A percentile compares a stretch with the other conserved stretches of the same genome.
Conservation (phyloP, 805 yeast genomes). For the Wickerhamiella nectarea region DNA sequence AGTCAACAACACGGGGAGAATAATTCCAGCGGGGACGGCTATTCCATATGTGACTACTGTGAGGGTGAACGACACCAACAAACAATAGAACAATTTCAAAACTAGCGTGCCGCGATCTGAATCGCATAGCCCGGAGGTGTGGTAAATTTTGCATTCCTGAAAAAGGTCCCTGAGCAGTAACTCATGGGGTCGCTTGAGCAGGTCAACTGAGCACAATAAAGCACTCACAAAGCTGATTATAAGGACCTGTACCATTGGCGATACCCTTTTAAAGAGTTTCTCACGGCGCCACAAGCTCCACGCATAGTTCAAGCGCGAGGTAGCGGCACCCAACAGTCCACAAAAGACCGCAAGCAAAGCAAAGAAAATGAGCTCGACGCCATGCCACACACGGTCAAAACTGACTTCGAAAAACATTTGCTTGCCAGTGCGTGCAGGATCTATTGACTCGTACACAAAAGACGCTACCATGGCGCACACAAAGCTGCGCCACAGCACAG, state of each 20-base stretch:
- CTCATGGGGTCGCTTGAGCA: slow-evolving; percentile 45
- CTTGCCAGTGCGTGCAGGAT: slow-evolving; percentile 37
- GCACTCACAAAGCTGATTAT: slow-evolving; percentile 39
- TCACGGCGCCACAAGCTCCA: slow-evolving; percentile 22
- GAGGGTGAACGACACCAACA: slow-evolving; percentile 42
- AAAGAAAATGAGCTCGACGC: slow-evolving; percentile 59
- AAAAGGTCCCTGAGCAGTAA: slow-evolving; percentile 44
- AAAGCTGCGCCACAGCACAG: slow-evolving; percentile 71
- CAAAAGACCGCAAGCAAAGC: slow-evolving; percentile 56
- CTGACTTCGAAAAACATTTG: slow-evolving; percentile 54
- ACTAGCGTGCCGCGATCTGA: slow-evolving; percentile 10
- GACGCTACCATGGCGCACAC: slow-evolving; percentile 66
- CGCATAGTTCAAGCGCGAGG: slow-evolving; percentile 35
- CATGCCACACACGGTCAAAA: slow-evolving; percentile 59
- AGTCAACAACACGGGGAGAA: slow-evolving; percentile 93
- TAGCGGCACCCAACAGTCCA: slow-evolving; percentile 48
- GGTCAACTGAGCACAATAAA: slow-evolving; percentile 29
- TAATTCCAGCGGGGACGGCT: slow-evolving; percentile 83
- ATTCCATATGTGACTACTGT: slow-evolving; percentile 59
- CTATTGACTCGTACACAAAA: slow-evolving; percentile 39
- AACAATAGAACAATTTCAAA: slow-evolving; percentile 28
- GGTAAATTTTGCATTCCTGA: slow-evolving; percentile 42
- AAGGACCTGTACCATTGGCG: slow-evolving; percentile 35
- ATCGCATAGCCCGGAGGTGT: slow-evolving; percentile 12
- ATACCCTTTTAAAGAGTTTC: slow-evolving; percentile 16